A percentile compares a stretch with the other conserved stretches of the same genome.
These are phyloP conservation scores for Leptomonas seymouri DNA, from an alignment of 208 protist species.

Conservation along the genomic window DNA sequence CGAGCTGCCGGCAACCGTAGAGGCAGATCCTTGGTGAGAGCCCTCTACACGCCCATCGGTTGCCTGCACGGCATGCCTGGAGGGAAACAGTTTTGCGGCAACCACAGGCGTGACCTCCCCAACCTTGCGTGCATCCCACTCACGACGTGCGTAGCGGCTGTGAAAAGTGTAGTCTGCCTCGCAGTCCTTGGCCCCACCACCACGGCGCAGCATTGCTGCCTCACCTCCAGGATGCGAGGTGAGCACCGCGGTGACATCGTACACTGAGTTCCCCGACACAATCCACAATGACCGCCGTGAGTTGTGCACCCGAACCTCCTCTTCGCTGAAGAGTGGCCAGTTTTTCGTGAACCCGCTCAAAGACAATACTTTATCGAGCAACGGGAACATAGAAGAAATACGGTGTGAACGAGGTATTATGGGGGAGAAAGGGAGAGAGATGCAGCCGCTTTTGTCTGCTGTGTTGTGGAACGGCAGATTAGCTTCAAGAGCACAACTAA, in stretches of 20 bases:
- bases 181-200: conserved; percentile 69
- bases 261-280: conserved; percentile 76
- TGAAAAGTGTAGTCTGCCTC: conserved; percentile 70
- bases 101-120: conserved; percentile 52
- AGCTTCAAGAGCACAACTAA: not conserved
- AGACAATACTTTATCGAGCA: conserved; percentile 20
- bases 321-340: conserved; percentile 62
- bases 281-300: conserved; percentile 74
- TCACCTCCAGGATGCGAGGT: conserved; percentile 70
- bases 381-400: not conserved
- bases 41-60: not conserved
- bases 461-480: not conserved
- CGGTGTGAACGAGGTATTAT: not conserved
- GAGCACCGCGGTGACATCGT: conserved; percentile 75
- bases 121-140: conserved; percentile 65
- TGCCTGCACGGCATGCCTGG: not conserved
- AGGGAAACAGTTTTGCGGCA: conserved; percentile 28
- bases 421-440: not conserved
- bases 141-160: conserved; percentile 52
- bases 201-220: conserved; percentile 61
- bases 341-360: conserved; percentile 44
- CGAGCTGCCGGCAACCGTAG: not conserved
- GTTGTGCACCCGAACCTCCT: conserved; percentile 74
- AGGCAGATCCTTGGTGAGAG: not conserved
- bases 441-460: no score